Conservation (phyloP, 768 basidiomycete genomes). For the Pleurotus pulmonarius region DNA sequence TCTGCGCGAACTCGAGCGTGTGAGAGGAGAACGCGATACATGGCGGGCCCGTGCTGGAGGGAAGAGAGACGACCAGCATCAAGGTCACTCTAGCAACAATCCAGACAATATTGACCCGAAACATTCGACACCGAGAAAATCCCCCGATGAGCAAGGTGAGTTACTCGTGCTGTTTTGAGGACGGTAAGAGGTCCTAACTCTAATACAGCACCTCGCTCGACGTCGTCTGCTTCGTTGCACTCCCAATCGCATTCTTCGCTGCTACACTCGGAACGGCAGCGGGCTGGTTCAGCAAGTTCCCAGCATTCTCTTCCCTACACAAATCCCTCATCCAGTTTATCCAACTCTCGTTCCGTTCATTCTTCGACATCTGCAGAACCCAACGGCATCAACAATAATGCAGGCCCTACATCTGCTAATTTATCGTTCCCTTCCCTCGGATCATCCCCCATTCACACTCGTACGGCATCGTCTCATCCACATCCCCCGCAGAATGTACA, state of each 20-base stretch:
- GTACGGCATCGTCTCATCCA: not conserved
- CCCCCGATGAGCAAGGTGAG: slow-evolving; percentile 2
- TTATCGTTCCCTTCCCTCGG: slow-evolving; percentile 4
- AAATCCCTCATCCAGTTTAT: not conserved
- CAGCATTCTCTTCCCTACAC: not conserved
- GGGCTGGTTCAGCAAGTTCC: slow-evolving; percentile 4
- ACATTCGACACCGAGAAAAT: not conserved
- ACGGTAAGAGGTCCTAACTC: not conserved
- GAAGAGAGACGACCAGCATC: slow-evolving; percentile 32
- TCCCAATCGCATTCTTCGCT: slow-evolving; percentile 1
- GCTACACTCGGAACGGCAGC: slow-evolving; percentile 1
- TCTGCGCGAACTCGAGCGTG: slow-evolving; percentile 81
- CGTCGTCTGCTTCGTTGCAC: slow-evolving; percentile 1
- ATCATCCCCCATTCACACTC: slow-evolving; percentile 3
- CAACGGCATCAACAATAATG: not conserved
- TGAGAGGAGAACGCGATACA: slow-evolving; percentile 75
- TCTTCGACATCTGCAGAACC: not conserved
- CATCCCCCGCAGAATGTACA: not conserved
- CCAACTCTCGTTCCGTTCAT: not conserved
- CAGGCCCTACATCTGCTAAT: not conserved
- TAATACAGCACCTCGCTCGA: slow-evolving; percentile 1
- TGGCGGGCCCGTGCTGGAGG: slow-evolving; percentile 36
- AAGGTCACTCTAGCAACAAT: slow-evolving; percentile 19
- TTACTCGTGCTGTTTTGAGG: too few species aligned
- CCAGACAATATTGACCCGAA: not conserved